Evolutionary conservation across 805 yeast species (phyloP).

Genomic region (Zygosaccharomyces pseudorouxii): DNA sequence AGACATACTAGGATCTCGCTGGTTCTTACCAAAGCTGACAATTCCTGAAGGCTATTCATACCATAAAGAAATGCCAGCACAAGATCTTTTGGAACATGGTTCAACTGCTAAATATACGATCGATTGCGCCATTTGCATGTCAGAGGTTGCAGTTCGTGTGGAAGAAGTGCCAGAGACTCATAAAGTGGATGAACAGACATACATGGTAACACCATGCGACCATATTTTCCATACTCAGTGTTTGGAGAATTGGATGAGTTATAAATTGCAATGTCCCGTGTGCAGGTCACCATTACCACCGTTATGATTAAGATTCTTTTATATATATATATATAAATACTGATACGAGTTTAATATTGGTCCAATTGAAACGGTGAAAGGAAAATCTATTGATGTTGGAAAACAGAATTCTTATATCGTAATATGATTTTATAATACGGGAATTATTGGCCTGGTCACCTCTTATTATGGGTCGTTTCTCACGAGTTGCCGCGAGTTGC

Average conservation of each 20-base stretch:
- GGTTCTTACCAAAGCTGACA: slow-evolving; percentile 69
- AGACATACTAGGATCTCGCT: slow-evolving; percentile 68
- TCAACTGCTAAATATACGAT: slow-evolving; percentile 43
- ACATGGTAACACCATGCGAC: slow-evolving; percentile 86
- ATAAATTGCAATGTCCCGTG: slow-evolving; percentile 89
- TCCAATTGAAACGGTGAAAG: neutral
- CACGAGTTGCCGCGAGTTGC: slow-evolving; percentile 14
- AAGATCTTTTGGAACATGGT: slow-evolving; percentile 33
- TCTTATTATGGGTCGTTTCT: slow-evolving; percentile 11
- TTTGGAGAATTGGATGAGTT: slow-evolving; percentile 88
- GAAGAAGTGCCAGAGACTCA: slow-evolving; percentile 33
- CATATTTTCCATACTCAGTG: slow-evolving; percentile 91
- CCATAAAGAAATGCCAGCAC: slow-evolving; percentile 41
- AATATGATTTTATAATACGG: neutral
- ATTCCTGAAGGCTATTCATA: slow-evolving; percentile 83
- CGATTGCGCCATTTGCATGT: slow-evolving; percentile 92
- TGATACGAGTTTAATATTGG: neutral
- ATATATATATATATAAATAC: neutral
- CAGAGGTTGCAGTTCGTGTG: slow-evolving; percentile 42
- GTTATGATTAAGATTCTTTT: slow-evolving; percentile 36
- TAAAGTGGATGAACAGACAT: slow-evolving; percentile 42
- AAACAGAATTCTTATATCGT: neutral
- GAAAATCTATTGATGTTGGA: neutral
- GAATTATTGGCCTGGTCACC: too few species aligned
- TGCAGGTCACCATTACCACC: slow-evolving; percentile 87